A percentile compares a stretch with the other conserved stretches of the same genome.
Conservation (phyloP, 345 rosid species). For the Euphorbia peplus region DNA sequence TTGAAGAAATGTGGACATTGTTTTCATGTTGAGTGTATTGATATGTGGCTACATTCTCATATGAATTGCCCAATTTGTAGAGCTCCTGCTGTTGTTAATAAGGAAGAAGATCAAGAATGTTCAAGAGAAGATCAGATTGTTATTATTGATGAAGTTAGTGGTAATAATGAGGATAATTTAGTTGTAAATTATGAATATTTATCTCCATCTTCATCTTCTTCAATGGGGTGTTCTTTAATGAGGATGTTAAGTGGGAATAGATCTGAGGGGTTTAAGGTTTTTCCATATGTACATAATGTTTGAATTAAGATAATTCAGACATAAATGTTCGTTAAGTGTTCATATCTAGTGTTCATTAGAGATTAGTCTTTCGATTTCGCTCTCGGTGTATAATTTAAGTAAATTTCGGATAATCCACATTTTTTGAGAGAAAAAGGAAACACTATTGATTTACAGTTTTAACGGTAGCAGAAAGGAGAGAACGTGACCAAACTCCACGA, state of each 20-base stretch:
- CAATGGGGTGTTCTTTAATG: conserved; percentile 42
- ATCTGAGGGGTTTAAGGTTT: conserved; percentile 46
- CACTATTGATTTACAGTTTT: too few relatives aligned
- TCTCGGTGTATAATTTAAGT: too few relatives aligned
- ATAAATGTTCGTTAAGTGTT: background rate
- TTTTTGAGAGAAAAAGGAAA: too few relatives aligned
- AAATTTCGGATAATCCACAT: too few relatives aligned
- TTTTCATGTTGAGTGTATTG: conserved; percentile 79
- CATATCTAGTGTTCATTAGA: background rate
- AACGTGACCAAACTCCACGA: too few relatives aligned
- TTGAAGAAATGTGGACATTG: conserved; percentile 61
- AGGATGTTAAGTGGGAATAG: conserved; percentile 67
- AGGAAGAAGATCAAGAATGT: too few relatives aligned
- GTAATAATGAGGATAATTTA: too few relatives aligned
- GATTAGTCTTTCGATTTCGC: too few relatives aligned
- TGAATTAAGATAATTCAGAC: background rate
- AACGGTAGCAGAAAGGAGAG: too few relatives aligned
- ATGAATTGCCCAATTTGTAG: conserved; percentile 74
- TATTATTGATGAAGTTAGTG: conserved; percentile 18
- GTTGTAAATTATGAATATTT: conserved; percentile 4
- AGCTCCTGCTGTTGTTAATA: conserved; percentile 30
- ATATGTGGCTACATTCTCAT: conserved; percentile 76
- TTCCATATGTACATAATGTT: conserved; percentile 27
- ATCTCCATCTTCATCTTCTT: conserved; percentile 10
- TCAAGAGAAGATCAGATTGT: conserved; percentile 22